phyloP scores from a whole-genome alignment of 1,284 basidiomycete genomes.

The Meira miltonrushii region DNA sequence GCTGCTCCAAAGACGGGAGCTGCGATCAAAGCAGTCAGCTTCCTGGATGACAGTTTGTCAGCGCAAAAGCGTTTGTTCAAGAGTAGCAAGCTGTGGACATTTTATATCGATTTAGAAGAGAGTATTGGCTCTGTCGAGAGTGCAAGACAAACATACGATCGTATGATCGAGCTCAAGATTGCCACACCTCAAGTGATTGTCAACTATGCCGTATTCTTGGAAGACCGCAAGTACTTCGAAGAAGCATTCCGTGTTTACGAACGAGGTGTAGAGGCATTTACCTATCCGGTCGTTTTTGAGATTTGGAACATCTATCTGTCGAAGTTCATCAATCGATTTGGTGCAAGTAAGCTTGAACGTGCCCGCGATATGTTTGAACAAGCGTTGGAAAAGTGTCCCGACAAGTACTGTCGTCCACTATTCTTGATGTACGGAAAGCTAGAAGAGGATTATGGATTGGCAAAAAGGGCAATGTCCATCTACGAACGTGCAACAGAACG shows the following conservation, averaged over 20 bases:
- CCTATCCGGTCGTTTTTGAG: constrained; percentile 96
- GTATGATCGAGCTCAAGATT: constrained; percentile 92
- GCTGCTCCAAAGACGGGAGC: constrained; percentile 65
- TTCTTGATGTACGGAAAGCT: constrained; percentile 92
- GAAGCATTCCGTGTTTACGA: constrained; percentile 99
- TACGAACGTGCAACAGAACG: constrained; percentile 85
- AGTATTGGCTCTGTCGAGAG: constrained; percentile 73
- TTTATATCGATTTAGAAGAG: constrained; percentile 95
- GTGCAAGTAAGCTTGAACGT: constrained; percentile 87
- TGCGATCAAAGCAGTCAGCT: constrained; percentile 76
- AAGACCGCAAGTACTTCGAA: constrained; percentile 96
- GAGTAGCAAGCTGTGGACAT: constrained; percentile 96
- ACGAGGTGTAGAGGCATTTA: constrained; percentile 92
- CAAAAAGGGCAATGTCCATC: constrained; percentile 91
- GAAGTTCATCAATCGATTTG: constrained; percentile 95
- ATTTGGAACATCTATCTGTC: constrained; percentile 98
- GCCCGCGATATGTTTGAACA: constrained; percentile 96
- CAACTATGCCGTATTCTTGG: constrained; percentile 93
- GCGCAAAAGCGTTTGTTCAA: constrained; percentile 91
- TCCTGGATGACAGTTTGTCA: constrained; percentile 86
- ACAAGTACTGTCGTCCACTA: constrained; percentile 87
- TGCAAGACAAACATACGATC: constrained; percentile 89
- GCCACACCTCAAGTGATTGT: constrained; percentile 92
- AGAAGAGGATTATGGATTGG: constrained; percentile 90
- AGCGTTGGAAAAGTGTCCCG: constrained; percentile 88